phyloP scores from a whole-genome alignment of 2,329 filamentous ascomycete genomes.

The Pseudocercospora crystallina region DNA sequence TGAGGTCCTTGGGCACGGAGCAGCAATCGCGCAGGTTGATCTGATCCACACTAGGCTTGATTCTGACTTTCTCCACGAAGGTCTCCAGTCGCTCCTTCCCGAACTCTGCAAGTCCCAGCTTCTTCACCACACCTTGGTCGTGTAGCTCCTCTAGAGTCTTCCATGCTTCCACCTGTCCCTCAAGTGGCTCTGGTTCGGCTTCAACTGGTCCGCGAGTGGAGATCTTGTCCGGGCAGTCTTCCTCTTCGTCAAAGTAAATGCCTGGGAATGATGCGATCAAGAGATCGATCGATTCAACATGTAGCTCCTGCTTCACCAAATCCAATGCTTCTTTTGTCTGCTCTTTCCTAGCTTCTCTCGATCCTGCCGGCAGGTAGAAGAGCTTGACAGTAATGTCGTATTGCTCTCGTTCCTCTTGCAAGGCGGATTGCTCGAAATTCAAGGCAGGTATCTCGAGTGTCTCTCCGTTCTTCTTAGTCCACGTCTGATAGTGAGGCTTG shows the following conservation, averaged over 20 bases:
- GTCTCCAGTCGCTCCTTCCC: conserved; percentile 77
- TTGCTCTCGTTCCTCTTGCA: conserved; percentile 76
- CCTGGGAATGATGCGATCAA: conserved; percentile 92
- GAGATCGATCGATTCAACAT: conserved; percentile 74
- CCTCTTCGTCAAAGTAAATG: conserved; percentile 88
- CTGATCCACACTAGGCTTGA: conserved; percentile 84
- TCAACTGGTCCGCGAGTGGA: conserved; percentile 39
- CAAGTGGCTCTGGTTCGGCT: conserved; percentile 57
- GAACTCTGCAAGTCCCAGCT: conserved; percentile 87
- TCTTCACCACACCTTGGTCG: conserved; percentile 66
- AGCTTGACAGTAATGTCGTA: conserved; percentile 97
- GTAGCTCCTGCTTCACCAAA: conserved; percentile 77
- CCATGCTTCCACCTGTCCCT: conserved; percentile 67
- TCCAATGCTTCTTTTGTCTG: conserved; percentile 77
- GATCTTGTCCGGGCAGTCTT: conserved; percentile 66
- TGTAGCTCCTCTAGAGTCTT: conserved; percentile 71
- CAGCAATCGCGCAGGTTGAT: conserved; percentile 97
- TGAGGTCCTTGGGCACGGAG: conserved; percentile 85
- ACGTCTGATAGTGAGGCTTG: conserved; percentile 50
- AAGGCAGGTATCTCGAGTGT: conserved; percentile 65
- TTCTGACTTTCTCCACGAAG: conserved; percentile 68
- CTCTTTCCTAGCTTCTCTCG: conserved; percentile 52
- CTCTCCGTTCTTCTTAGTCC: conserved; percentile 69
- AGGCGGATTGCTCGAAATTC: conserved; percentile 67
- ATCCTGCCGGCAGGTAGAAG: conserved; percentile 74